Conservation (phyloP, 2,329 filamentous ascomycete species). For the Aspergillus flavus region DNA sequence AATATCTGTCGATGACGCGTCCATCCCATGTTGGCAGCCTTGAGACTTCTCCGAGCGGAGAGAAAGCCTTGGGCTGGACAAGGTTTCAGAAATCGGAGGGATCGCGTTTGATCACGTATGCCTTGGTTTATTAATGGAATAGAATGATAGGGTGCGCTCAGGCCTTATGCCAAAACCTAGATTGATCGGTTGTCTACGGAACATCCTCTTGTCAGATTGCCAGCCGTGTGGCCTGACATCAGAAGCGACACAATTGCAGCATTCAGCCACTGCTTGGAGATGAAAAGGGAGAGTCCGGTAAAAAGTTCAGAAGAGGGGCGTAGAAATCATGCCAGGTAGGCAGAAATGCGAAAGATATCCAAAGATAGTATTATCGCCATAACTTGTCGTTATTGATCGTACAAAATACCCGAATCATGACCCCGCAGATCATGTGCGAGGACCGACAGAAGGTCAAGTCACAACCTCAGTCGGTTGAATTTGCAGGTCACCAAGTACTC, state of each 20-base stretch:
- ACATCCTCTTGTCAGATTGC: background rate
- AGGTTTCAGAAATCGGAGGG: background rate
- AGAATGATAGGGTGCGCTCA: constrained; percentile 4
- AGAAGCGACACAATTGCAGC: background rate
- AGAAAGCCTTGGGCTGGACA: background rate
- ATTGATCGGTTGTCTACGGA: background rate
- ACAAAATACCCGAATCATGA: background rate
- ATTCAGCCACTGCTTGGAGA: background rate
- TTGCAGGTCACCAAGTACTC: background rate
- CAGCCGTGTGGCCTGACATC: constrained; percentile 3
- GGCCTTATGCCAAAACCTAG: constrained; percentile 3
- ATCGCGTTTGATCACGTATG: background rate
- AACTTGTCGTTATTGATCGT: background rate
- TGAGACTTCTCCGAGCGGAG: background rate
- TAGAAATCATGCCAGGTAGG: background rate
- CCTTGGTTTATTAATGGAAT: background rate
- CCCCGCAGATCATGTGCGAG: constrained; percentile 1
- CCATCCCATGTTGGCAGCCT: background rate
- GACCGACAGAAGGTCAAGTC: background rate
- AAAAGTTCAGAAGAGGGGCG: too few relatives aligned
- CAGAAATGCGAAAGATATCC: too few relatives aligned
- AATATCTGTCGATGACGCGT: background rate
- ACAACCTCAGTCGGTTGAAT: background rate
- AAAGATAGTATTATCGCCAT: background rate
- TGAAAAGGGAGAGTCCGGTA: background rate